Evolutionary conservation across 352 stramenopile genomes (phyloP), one percentile per base, ranked within the genome.

Genomic region (Globisporangium takayamanum): DNA sequence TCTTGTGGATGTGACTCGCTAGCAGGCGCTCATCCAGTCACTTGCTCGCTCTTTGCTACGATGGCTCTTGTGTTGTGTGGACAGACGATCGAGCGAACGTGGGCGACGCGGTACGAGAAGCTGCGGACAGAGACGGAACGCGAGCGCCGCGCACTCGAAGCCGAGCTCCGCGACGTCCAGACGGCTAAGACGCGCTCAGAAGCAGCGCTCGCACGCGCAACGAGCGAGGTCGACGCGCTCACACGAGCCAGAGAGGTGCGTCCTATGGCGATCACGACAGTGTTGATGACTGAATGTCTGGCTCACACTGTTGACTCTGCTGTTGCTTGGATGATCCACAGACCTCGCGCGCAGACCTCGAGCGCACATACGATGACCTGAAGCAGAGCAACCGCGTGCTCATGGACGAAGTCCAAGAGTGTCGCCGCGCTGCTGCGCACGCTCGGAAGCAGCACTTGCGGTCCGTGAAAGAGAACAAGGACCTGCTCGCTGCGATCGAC

Each of bases 381-480:
- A 82, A 87, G 51, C 74, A 87, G 57, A 90, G 76, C 59, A 90
- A 90, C 42, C 72, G 74, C 0, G 56, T 90, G 55, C 67, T 90
- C 16, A 68, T 76, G 41, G 67, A 75, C 53, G 80, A 90, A 47
- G 60, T 90, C 1, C 73, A 84, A 49, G 78, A 87, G 33, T 73
- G 76, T 18, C 68, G 74, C 15, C 70, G 69, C 20, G 76, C 76
- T 26, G 68, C 70, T 3, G 73, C 84, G 11, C 71, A 84, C 53
- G 69, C 71, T 28, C 78, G 76, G 11, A 87, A 87, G 53, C 80
- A 87, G 66, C 76, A 85, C 37, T 62, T 82, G 55, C 55, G 63
- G 50, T 68, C 75, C 5, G 65, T 90, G 8, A 66, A 64, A 5
- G 78, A 90, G 55, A 90, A 88, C 62, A 87, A 86, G 50, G 75